Percentiles rank a stretch among this genome's conserved stretches.
Conservation (phyloP, 2,329 filamentous ascomycete species). For the Neofusicoccum kwambonambiense region DNA sequence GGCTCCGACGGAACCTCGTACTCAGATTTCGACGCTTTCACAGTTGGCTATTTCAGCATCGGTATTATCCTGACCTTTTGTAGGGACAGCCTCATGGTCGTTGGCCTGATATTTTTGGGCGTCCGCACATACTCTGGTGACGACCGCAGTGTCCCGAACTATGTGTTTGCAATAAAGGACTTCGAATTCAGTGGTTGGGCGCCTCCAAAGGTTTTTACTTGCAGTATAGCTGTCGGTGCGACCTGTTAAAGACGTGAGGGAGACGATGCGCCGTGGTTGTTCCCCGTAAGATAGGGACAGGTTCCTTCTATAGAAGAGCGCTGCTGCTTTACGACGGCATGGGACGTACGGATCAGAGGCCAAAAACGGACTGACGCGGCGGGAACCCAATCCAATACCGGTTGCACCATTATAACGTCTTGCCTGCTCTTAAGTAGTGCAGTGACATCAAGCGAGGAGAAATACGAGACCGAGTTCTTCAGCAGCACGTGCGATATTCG, state of each 20-base stretch:
- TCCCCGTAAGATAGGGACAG: background rate
- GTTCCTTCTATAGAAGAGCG: background rate
- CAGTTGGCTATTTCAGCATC: background rate
- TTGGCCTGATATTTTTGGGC: background rate
- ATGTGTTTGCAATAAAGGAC: background rate
- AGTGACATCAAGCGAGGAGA: no score
- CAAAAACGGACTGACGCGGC: no score
- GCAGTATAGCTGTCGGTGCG: background rate
- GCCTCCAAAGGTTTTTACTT: background rate
- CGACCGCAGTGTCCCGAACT: background rate
- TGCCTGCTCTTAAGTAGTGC: no score
- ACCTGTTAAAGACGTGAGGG: background rate
- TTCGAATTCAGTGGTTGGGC: background rate
- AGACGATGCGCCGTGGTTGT: background rate
- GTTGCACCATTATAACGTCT: no score
- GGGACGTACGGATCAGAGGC: background rate
- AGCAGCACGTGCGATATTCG: no score
- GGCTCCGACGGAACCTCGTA: slow-evolving; percentile 20
- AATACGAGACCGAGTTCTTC: no score
- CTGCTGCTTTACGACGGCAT: background rate
- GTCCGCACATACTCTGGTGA: background rate
- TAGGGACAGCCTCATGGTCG: background rate
- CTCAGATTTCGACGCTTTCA: background rate
- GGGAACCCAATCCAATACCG: no score
- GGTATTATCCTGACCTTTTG: slow-evolving; percentile 21